Evolutionary conservation across 495 filamentous ascomycete species (phyloP), one percentile per base, ranked within the genome.

Genomic region (Xylaria bambusicola): DNA sequence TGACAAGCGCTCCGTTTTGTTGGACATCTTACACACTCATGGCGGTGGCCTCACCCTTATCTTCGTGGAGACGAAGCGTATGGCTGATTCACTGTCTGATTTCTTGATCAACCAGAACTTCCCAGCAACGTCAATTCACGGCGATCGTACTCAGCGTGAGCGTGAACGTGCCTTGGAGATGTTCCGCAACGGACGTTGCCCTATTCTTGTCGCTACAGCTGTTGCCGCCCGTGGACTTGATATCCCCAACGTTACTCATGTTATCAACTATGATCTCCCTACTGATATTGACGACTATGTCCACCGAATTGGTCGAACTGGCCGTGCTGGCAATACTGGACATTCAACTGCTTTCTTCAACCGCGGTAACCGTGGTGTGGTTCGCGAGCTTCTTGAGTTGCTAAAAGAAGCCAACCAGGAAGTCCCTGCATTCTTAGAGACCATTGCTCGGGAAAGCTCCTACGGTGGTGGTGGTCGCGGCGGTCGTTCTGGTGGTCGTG

Each of bases 251-350:
- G 94, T 98, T 62, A 96, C 88, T 50, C 94, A 98, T 79, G 95
- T 98, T 60, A 86, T 98, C 82, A 98, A 98, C 82, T 98, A 98
- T 75, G 94, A 98, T 75, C 85, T 98, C 27, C 95, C 95, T 56
- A 98, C 92, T 49, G 95, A 98, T 71, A 97, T 98, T 66, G 94
- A 98, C 68, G 94, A 98, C 80, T 98, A 98, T 67, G 95, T 98
- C 58, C 94, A 98, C 78, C 91, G 94, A 74, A 98, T 98, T 72
- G 94, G 94, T 86, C 95, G 94, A 93, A 98, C 94, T 58, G 94
- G 95, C 68, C 94, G 94, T 89, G 95, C 95, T 58, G 94, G 94
- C 72, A 98, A 98, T 80, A 97, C 93, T 62, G 94, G 94, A 87
- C 90, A 97, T 59, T 90, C 94, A 8, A 98, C 94, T 56, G 93